Evolutionary conservation across 2,329 filamentous ascomycete species (phyloP).

Genomic region (Graphilbum sp.): DNA sequence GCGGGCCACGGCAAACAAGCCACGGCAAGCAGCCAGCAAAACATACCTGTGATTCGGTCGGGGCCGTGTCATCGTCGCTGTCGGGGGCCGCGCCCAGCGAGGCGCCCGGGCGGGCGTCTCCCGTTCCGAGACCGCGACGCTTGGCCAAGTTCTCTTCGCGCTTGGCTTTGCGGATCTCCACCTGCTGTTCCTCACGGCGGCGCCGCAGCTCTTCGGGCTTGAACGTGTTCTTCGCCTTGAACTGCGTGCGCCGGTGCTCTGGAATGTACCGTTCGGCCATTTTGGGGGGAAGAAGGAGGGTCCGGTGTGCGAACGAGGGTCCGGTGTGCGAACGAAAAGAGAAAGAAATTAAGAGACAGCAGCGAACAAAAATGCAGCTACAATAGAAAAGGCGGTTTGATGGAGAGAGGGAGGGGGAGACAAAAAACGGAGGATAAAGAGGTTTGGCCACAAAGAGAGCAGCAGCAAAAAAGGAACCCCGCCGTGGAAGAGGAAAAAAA

Average conservation of each 20-base stretch:
- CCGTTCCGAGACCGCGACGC: conserved; percentile 79
- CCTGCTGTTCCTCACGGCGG: conserved; percentile 96
- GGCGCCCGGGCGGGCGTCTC: conserved; percentile 64
- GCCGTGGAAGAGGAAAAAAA: neutral
- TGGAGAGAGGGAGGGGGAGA: neutral
- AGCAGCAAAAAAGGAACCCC: neutral
- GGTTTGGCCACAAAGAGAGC: neutral
- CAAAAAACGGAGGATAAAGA: neutral
- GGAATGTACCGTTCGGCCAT: conserved; percentile 99
- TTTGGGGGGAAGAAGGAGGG: conserved; percentile 22
- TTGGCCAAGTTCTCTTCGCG: conserved; percentile 98
- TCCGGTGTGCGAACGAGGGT: no score
- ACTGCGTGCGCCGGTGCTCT: conserved; percentile 96
- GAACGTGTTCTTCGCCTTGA: conserved; percentile 99
- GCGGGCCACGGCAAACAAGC: neutral
- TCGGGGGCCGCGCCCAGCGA: conserved; percentile 78
- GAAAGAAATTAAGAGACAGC: neutral
- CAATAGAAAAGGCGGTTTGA: no score
- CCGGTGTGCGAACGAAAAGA: no score
- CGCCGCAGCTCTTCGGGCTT: conserved; percentile 97
- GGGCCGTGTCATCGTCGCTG: conserved; percentile 91
- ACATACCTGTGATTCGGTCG: conserved; percentile 87
- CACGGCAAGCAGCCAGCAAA: conserved; percentile 6
- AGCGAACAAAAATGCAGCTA: neutral
- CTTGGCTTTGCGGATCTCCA: conserved; percentile 97